Conservation (phyloP, 345 rosid species). For the Iberis pinnata region DNA sequence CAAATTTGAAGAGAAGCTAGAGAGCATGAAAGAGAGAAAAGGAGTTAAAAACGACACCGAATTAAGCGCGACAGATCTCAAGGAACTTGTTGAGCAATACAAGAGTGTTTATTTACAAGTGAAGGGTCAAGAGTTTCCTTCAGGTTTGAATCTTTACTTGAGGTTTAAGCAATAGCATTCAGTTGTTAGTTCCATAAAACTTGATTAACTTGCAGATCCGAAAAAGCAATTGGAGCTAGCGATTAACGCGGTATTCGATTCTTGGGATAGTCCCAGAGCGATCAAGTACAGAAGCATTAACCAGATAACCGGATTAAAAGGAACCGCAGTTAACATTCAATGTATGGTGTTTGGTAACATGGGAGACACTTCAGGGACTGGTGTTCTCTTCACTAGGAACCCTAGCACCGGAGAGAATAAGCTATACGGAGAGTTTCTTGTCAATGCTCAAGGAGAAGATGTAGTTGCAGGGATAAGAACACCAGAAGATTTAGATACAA, state of each 20-base stretch:
- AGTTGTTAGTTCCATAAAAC: too few relatives aligned
- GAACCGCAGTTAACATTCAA: constrained; percentile 91
- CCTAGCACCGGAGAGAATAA: constrained; percentile 90
- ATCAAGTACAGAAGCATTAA: constrained; percentile 79
- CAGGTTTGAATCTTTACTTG: constrained; percentile 54
- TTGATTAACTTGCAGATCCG: constrained; percentile 52
- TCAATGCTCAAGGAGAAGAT: constrained; percentile 98
- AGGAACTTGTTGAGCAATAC: constrained; percentile 75
- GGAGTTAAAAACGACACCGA: constrained; percentile 67
- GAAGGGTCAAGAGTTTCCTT: constrained; percentile 67
- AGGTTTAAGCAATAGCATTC: too few relatives aligned
- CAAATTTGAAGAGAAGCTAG: constrained; percentile 70
- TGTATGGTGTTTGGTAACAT: constrained; percentile 96
- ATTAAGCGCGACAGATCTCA: constrained; percentile 66
- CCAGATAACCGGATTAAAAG: constrained; percentile 76
- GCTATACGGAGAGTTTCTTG: constrained; percentile 83
- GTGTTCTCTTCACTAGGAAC: constrained; percentile 90
- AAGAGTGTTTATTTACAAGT: constrained; percentile 59
- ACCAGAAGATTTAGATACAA: constrained; percentile 68
- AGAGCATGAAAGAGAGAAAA: constrained; percentile 53
- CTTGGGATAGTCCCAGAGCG: constrained; percentile 91
- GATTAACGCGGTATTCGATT: constrained; percentile 74
- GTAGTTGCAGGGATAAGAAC: constrained; percentile 97
- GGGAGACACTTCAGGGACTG: constrained; percentile 91
- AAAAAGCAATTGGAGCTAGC: constrained; percentile 59